Base-by-base conservation (phyloP, 23 red algal species). In the Cyanidium caldarium region DNA sequence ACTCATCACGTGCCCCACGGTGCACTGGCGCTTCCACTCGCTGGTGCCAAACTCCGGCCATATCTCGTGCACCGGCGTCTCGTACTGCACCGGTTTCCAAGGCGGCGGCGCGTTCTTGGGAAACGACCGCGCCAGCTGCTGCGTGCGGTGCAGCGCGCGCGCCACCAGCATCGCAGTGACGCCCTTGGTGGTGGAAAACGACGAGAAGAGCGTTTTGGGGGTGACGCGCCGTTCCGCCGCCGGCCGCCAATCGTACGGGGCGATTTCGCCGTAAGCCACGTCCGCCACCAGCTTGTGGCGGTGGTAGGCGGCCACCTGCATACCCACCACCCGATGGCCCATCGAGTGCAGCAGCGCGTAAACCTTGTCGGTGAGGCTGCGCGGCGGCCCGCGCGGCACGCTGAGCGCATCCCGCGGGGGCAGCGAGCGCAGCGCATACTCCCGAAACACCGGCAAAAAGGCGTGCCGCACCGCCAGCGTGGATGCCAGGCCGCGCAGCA, bases 11-110 rank as follows among this genome's bases (percentile, higher is more conserved):
- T 83, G 71, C 0, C 46, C 68, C 0, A 84, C 57, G 41, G 85
- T 82, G 3, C 69, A 77, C 16, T 15, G 19, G 19, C 43, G 29
- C 37, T 88, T 82, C 3, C 77, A 71, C 20, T 35, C 65, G 34
- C 51, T 61, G 10, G 67, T 51, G 12, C 77, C 85, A 69, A 81
- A 88, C 45, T 68, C 85, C 1, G 79, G 86, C 80, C 86, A 91
- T 23, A 61, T 61, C 13, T 16, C 7, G 31, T 61, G 51, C 23
- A 61, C 51, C 23, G 51, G 51, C 21, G 51, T 61, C n/a, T 61
- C n/a, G 31, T 61, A 61, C 7, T 28, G n/a, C 13, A 10, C n/a
- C 10, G n/a, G 51, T 5, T 5, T 28, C 10, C 10, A 25, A 21
- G 51, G 31, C 23, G 19, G 7, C 21, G 51, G n/a, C 21, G n/a